These are phyloP conservation scores for Seminavis robusta DNA, from an alignment of 108 stramenopile genomes.

Conservation along the genomic window DNA sequence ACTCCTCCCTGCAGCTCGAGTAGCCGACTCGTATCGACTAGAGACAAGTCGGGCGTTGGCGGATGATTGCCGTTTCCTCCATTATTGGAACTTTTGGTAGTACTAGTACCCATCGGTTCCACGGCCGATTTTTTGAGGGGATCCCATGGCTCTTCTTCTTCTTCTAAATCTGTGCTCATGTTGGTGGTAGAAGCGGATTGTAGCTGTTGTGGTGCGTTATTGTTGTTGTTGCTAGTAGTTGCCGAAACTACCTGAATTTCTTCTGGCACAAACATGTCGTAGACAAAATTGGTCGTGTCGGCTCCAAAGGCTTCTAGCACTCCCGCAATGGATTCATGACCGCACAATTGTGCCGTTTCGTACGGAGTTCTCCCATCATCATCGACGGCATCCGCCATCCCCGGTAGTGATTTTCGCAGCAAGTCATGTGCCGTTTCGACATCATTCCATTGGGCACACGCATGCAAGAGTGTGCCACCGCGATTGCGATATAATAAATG, in stretches of 20 bases:
- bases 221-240: neutral
- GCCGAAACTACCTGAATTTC: constrained; percentile 5
- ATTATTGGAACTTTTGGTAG: neutral
- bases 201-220: neutral
- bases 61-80: neutral
- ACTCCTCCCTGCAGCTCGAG: constrained; percentile 63
- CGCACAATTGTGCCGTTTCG: constrained; percentile 34
- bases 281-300: constrained; percentile 35
- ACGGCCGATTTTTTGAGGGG: neutral
- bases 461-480: constrained; percentile 34
- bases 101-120: neutral
- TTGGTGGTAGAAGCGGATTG: neutral
- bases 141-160: neutral
- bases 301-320: constrained; percentile 44
- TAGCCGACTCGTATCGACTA: no score
- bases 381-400: constrained; percentile 23
- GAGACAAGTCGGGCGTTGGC: constrained; percentile 4
- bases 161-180: neutral
- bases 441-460: constrained; percentile 47
- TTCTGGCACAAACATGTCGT: constrained; percentile 41
- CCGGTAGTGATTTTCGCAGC: constrained; percentile 1
- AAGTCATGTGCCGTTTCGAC: constrained; percentile 26
- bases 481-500: constrained; percentile 6
- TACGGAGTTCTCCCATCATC: constrained; percentile 43
- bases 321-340: constrained; percentile 28